phyloP scores from a whole-genome alignment of 768 basidiomycete genomes.

The Rhodotorula kratochvilovae region DNA sequence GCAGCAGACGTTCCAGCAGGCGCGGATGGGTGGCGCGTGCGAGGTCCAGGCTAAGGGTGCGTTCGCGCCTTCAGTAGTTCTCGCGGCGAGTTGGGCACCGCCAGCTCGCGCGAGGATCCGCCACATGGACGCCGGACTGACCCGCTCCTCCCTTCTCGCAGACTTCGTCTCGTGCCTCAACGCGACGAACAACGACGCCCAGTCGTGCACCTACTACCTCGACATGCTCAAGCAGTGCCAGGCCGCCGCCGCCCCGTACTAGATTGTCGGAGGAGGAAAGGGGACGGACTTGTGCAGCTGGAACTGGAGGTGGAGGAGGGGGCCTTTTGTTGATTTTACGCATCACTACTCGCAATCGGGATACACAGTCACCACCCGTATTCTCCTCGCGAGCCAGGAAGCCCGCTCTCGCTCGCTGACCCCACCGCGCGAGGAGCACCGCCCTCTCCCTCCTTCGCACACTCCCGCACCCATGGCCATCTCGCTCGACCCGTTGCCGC shows the following conservation, averaged over 20 bases:
- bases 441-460: neutral
- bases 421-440: neutral
- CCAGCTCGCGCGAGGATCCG: too few species aligned
- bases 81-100: too few species aligned
- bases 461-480: neutral
- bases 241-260: constrained; percentile 42
- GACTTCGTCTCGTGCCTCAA: constrained; percentile 83
- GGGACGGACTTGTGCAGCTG: neutral
- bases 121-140: neutral
- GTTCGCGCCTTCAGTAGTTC: constrained; percentile 27
- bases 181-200: constrained; percentile 62
- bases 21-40: constrained; percentile 55
- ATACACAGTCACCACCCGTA: neutral
- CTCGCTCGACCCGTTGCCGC: neutral
- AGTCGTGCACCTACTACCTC: constrained; percentile 67
- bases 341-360: too few species aligned
- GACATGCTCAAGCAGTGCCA: constrained; percentile 59
- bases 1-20: constrained; percentile 49
- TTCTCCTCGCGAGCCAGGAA: too few species aligned
- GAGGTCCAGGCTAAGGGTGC: constrained; percentile 75
- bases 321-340: neutral
- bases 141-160: constrained; percentile 41
- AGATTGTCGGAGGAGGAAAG: neutral
- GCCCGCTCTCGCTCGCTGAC: neutral
- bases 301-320: neutral